Percentiles rank a stretch among this genome's conserved stretches.
Conservation (phyloP, 805 yeast species). For the Lipomyces yamadae region DNA sequence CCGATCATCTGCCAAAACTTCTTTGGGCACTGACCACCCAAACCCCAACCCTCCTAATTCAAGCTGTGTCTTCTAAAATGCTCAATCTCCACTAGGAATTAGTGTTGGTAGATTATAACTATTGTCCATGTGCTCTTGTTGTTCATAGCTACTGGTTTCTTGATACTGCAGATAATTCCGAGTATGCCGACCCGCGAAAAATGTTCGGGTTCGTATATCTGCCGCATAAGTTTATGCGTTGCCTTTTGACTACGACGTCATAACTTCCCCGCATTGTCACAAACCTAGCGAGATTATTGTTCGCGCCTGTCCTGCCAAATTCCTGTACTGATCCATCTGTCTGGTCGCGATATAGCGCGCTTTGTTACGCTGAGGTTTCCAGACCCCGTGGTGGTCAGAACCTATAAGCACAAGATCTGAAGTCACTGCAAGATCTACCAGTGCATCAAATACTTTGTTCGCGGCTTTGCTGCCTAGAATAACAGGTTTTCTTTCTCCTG, state of each 20-base stretch:
- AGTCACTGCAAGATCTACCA: background rate
- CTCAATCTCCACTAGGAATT: too few species aligned
- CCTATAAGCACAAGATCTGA: slow-evolving; percentile 1
- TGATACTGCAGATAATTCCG: too few species aligned
- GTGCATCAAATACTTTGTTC: background rate
- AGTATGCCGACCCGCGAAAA: too few species aligned
- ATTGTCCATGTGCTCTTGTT: too few species aligned
- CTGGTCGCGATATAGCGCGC: slow-evolving; percentile 9
- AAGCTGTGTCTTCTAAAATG: too few species aligned
- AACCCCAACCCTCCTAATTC: too few species aligned
- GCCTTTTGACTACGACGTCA: background rate
- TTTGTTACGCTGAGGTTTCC: slow-evolving; percentile 12
- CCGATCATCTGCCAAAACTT: too few species aligned
- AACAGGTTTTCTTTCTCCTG: background rate
- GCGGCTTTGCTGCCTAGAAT: background rate
- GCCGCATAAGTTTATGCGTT: background rate
- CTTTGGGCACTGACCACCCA: too few species aligned
- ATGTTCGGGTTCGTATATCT: background rate
- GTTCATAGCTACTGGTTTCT: background rate
- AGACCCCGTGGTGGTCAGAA: background rate
- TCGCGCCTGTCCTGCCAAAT: slow-evolving; percentile 2
- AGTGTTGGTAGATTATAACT: too few species aligned
- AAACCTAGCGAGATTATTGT: background rate
- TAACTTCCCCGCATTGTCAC: background rate
- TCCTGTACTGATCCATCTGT: slow-evolving; percentile 9